Conservation (phyloP, 2,329 filamentous ascomycete genomes). For the Nigrospora sphaerica region DNA sequence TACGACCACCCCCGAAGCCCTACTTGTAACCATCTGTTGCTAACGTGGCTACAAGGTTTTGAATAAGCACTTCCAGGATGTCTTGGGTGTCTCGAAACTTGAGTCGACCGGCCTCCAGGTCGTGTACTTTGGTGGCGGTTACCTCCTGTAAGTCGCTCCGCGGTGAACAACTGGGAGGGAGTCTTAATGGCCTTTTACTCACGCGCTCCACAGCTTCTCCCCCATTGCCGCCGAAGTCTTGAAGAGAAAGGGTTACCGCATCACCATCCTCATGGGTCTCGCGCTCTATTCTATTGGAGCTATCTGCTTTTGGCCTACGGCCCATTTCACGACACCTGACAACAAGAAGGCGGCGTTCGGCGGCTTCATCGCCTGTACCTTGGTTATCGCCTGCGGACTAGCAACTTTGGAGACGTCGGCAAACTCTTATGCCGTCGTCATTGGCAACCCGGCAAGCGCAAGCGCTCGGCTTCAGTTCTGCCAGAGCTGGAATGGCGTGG, state of each 20-base stretch:
- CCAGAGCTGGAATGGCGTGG: slow-evolving; percentile 47
- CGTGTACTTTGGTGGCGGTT: slow-evolving; percentile 30
- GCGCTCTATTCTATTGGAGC: slow-evolving; percentile 41
- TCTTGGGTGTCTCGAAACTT: slow-evolving; percentile 33
- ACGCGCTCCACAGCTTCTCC: slow-evolving; percentile 43
- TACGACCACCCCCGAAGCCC: neutral
- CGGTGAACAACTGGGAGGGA: slow-evolving; percentile 9
- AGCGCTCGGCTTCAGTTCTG: slow-evolving; percentile 47
- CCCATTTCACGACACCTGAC: slow-evolving; percentile 21
- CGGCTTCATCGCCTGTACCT: slow-evolving; percentile 63
- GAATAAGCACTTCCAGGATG: slow-evolving; percentile 42
- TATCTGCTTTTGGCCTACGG: slow-evolving; percentile 7
- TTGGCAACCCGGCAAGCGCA: slow-evolving; percentile 44
- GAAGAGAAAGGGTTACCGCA: slow-evolving; percentile 34
- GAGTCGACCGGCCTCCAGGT: slow-evolving; percentile 35
- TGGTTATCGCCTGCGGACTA: slow-evolving; percentile 27
- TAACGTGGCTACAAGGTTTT: slow-evolving; percentile 12
- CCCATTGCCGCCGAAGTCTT: slow-evolving; percentile 32
- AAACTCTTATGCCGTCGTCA: slow-evolving; percentile 36
- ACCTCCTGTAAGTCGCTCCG: slow-evolving; percentile 17
- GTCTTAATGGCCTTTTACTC: slow-evolving; percentile 45
- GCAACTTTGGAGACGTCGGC: slow-evolving; percentile 45
- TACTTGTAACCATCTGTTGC: slow-evolving; percentile 26
- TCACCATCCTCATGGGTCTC: slow-evolving; percentile 40
- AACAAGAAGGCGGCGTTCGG: slow-evolving; percentile 56